Evolutionary conservation across 2,329 filamentous ascomycete genomes (phyloP), one percentile per base, ranked within the genome.

Genomic region (Penicillium sp.): DNA sequence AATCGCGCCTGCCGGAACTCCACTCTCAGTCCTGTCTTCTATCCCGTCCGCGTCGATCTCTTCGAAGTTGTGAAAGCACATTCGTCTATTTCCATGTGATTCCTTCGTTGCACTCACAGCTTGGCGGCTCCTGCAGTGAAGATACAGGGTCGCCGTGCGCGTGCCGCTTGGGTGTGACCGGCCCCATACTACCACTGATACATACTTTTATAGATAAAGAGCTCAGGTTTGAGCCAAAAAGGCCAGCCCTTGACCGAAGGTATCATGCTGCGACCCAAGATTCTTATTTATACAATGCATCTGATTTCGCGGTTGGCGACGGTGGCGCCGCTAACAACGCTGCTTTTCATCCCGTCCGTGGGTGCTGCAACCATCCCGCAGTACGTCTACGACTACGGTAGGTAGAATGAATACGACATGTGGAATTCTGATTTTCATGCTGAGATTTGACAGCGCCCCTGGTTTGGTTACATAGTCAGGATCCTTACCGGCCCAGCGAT

Each of bases 401-500:
- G 54, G 63, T 49, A 43, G 8, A 16, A 2, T 29, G 11, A 11
- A n/a, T 5, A 40, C n/a, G 8, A 9, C 10, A 28, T 23, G 6
- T 4, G 5, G 8, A 10, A 5, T 28, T 24, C 19, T 13, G 7
- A 28, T 3, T 9, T 28, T 24, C 2, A 19, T 44, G 19, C 44
- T 55, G 37, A 52, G 5, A 11, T 19, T 8, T 6, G 24, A 14
- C 43, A 83, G 81, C 81, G 29, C 81, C 81, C 7, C 56, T 83
- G 3, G 73, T 82, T 29, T 83, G 78, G 73, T 73, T 83, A 8
- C 75, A 82, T 57, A 75, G 74, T 23, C 57, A 72, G 55, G 81
- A 83, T 55, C 60, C 67, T 24, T 82, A 80, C 61, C 75, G 77
- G 44, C 81, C 81, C 5, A 79, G 79, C 37, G 79, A 81, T 56